Base-by-base conservation (phyloP, 495 filamentous ascomycete species). In the Astrocystis sublimbata region DNA sequence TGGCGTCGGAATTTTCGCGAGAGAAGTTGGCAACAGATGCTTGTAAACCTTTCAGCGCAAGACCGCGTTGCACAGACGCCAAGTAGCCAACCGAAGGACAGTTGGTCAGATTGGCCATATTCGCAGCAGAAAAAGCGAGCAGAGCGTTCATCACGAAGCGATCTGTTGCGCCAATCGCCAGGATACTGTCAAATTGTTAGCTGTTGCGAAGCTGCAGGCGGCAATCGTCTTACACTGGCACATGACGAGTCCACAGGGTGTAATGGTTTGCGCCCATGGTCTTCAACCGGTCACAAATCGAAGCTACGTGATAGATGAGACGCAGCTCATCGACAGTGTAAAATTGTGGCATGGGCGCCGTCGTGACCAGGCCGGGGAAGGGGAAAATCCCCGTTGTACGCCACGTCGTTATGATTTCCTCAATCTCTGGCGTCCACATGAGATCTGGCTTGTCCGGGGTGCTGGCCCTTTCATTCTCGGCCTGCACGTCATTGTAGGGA, bases 141-240 rank as follows among this genome's bases (percentile, higher is more conserved):
- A 98, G 81, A 7, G 94, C 84, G 78, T 92, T 91, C 92, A 98
- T 93, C 54, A 97, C 92, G 75, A 93, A 98, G 59, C 85, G 79
- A 71, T 92, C 84, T 15, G 86, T 87, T 51, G 91, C 80, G 45
- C 91, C 92, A 70, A 96, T 88, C 62, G 86, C 84, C 60, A 98
- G 83, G 68, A 97, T 92, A 59, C 94, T 98, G 65, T 42, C 69
- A 63, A 62, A 45, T 38, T 52, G 68, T 78, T 58, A 81, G 72
- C 58, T 40, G 47, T 53, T 26, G 26, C 12, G 23, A 28, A 33
- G 36, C 19, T 17, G 55, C 6, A 1, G 15, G 2, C 9, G 12
- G 6, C 33, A 23, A 4, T 24, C 6, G 61, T 82, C 88, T 83
- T 86, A 98, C 94, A 86, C 88, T 42, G 94, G 92, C 70, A 98